Percentiles rank a stretch among this genome's conserved stretches.
These are phyloP conservation scores for Fusarium sp. DNA, from an alignment of 2,329 filamentous ascomycete species.

Conservation along the genomic window DNA sequence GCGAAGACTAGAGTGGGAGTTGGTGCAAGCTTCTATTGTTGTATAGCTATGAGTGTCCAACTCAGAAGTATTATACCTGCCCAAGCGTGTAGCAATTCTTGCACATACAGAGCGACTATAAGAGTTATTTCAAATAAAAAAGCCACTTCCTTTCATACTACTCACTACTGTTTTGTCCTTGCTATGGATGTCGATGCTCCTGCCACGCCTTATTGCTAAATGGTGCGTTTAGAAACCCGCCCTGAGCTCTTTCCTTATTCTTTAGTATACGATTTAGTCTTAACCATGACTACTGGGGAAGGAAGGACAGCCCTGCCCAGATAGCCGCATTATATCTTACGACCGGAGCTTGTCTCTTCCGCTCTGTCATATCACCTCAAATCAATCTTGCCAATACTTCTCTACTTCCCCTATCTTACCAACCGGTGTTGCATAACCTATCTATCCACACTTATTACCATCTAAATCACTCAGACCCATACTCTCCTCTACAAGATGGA, in stretches of 20 bases:
- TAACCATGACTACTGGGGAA: neutral
- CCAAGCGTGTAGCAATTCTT: neutral
- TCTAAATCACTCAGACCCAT: neutral
- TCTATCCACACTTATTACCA: neutral
- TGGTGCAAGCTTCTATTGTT: neutral
- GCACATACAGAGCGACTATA: neutral
- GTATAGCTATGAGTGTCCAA: neutral
- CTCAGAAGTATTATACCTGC: neutral
- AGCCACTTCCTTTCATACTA: neutral
- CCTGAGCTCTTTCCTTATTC: neutral
- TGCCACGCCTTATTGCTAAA: neutral
- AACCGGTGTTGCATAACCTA: constrained; percentile 19
- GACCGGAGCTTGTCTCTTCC: neutral
- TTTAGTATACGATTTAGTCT: neutral
- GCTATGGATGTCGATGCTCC: neutral
- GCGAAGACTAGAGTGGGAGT: neutral
- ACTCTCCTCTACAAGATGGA: constrained; percentile 28
- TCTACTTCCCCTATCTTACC: constrained; percentile 4
- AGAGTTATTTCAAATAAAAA: neutral
- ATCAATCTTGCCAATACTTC: neutral
- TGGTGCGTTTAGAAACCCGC: neutral
- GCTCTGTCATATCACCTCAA: constrained; percentile 2
- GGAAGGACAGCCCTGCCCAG: neutral
- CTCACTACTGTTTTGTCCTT: neutral
- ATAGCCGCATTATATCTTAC: too few relatives aligned